Base-by-base conservation (phyloP, 2,329 filamentous ascomycete genomes). In the Samsoniella hepiali region DNA sequence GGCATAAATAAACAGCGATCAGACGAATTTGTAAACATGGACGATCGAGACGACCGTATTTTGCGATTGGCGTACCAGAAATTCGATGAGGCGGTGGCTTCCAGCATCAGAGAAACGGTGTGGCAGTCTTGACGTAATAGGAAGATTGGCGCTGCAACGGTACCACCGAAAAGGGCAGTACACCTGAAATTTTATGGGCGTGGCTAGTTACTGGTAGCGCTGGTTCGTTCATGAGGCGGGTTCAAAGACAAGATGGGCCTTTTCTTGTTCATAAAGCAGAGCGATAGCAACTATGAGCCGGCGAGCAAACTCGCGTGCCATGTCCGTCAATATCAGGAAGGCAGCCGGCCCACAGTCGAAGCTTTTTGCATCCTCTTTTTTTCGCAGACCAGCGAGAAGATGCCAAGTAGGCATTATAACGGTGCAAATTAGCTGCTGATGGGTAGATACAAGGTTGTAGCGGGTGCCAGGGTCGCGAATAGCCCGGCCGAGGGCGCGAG, bases 61-160 rank as follows among this genome's bases (percentile, higher is more conserved):
- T 45, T 45, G 32, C 57, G 57, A 59, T 59, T 51, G 5, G 22
- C 22, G n/a, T 59, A 10, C 11, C 45, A 31, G 34, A 51, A 51
- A 29, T 9, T 17, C 34, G 45, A 59, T 59, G 31, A 40, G 32
- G 9, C 8, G 22, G 22, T 8, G 17, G 45, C 13, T 22, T 22
- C 36, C 45, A 27, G 17, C 45, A 58, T 45, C 55, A 22, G 11
- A 40, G 5, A 8, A 7, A 50, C 9, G 13, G 22, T 29, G 38
- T 42, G 22, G 56, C 13, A 29, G 36, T 38, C 31, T 56, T 31
- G 57, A 59, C 57, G 57, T 59, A 59, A 59, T 59, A 40, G 31
- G 17, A 47, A 31, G n/a, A 59, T 51, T 51, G 34, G 45, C 57
- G 27, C 57, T 51, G 27, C 22, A 59, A 59, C 45, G 8, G 45